A percentile compares a stretch with the other conserved stretches of the same genome.
Conservation (phyloP, 2,329 filamentous ascomycete genomes). For the Didymella keratinophila region DNA sequence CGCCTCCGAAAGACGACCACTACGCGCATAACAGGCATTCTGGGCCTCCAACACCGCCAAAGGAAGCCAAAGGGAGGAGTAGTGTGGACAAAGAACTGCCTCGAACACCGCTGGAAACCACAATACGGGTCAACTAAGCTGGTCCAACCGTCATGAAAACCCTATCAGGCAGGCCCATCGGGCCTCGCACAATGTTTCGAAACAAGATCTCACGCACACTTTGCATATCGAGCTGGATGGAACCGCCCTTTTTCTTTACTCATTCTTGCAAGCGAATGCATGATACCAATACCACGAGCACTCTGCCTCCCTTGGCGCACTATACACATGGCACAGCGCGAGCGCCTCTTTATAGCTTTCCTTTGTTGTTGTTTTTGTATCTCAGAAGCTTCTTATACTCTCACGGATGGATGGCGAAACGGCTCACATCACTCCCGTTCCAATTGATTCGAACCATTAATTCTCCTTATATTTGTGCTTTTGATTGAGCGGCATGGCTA, state of each 20-base stretch:
- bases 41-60: constrained; percentile 52
- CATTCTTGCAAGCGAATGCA: constrained; percentile 24
- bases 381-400: neutral
- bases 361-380: constrained; percentile 12
- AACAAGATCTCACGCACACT: constrained; percentile 16
- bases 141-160: neutral
- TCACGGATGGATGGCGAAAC: constrained; percentile 13
- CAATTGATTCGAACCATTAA: neutral
- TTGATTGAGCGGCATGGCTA: constrained; percentile 14
- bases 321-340: neutral
- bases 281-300: constrained; percentile 20
- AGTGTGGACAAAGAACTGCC: constrained; percentile 48
- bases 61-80: constrained; percentile 44
- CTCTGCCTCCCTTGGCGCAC: neutral
- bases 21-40: constrained; percentile 32
- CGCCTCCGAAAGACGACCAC: constrained; percentile 40
- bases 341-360: neutral
- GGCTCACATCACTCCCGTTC: neutral
- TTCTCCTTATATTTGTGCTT: neutral
- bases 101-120: constrained; percentile 44
- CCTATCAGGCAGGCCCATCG: neutral
- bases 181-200: constrained; percentile 11
- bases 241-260: constrained; percentile 7
- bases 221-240: constrained; percentile 18
- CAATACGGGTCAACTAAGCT: constrained; percentile 43